phyloP scores from a whole-genome alignment of 1,284 basidiomycete genomes.

The Prillingera fragicola region DNA sequence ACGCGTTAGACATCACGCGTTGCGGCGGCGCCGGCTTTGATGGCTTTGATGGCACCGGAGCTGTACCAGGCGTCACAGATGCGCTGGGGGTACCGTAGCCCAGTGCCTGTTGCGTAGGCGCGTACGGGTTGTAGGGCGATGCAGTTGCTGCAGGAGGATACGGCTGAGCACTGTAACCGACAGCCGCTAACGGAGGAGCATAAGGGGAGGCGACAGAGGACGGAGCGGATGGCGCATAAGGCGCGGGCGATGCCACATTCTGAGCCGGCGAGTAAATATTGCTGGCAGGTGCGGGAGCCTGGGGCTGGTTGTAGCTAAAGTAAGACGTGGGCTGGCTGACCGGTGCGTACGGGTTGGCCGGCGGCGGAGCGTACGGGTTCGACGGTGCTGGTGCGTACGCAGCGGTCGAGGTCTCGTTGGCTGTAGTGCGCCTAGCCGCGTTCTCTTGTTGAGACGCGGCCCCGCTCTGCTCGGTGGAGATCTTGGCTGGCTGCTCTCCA shows the following conservation, averaged over 20 bases:
- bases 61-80: conserved; percentile 5
- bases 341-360: conserved; percentile 13
- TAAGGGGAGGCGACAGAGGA: conserved; percentile 4
- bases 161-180: neutral
- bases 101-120: conserved; percentile 11
- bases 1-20: conserved; percentile 41
- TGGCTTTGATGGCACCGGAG: conserved; percentile 6
- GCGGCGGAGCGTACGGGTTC: conserved; percentile 4
- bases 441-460: conserved; percentile 7
- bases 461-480: neutral
- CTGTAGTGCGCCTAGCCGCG: conserved; percentile 1
- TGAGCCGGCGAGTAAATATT: no score
- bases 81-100: conserved; percentile 20
- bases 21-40: conserved; percentile 25
- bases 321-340: neutral
- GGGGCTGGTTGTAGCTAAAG: conserved; percentile 3
- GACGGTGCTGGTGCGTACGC: neutral
- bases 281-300: no score
- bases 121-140: conserved; percentile 24
- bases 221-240: no score
- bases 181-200: conserved; percentile 14
- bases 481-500: conserved; percentile 9
- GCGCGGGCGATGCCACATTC: no score
- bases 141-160: neutral
- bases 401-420: neutral